phyloP scores from a whole-genome alignment of 352 stramenopile species.

The Pythium guiyangense region DNA sequence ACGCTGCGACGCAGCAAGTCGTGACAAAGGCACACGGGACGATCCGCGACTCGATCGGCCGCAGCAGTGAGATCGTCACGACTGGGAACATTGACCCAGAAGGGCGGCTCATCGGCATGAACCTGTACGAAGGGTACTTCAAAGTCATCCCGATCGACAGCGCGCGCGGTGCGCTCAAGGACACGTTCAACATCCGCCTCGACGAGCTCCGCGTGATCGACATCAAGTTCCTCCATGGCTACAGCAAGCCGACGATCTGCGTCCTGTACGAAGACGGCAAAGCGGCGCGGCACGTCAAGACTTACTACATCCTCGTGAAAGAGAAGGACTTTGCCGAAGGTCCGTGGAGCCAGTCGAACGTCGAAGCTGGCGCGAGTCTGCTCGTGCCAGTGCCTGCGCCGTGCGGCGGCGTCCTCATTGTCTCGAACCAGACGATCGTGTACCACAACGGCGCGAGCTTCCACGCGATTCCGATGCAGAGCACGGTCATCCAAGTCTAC shows the following conservation, averaged over 20 bases:
- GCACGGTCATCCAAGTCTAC: conserved; percentile 88
- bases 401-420: conserved; percentile 85
- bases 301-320: conserved; percentile 87
- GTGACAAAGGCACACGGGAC: conserved; percentile 85
- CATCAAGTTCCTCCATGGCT: conserved; percentile 91
- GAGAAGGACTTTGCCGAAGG: conserved; percentile 89
- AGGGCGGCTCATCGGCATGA: conserved; percentile 85
- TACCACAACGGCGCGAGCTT: conserved; percentile 89
- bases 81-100: conserved; percentile 87
- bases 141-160: conserved; percentile 88
- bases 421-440: conserved; percentile 90
- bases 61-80: conserved; percentile 86
- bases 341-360: conserved; percentile 87
- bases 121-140: conserved; percentile 90
- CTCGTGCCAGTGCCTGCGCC: conserved; percentile 86
- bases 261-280: conserved; percentile 92
- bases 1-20: conserved; percentile 57
- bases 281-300: conserved; percentile 88
- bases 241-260: conserved; percentile 86
- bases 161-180: conserved; percentile 66
- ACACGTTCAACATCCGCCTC: conserved; percentile 91
- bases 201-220: conserved; percentile 92
- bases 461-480: conserved; percentile 90
- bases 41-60: conserved; percentile 82
- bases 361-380: conserved; percentile 83